A percentile compares a stretch with the other conserved stretches of the same genome.
phyloP scores from a whole-genome alignment of 2,329 filamentous ascomycete species.

The Cladophialophora exuberans region DNA sequence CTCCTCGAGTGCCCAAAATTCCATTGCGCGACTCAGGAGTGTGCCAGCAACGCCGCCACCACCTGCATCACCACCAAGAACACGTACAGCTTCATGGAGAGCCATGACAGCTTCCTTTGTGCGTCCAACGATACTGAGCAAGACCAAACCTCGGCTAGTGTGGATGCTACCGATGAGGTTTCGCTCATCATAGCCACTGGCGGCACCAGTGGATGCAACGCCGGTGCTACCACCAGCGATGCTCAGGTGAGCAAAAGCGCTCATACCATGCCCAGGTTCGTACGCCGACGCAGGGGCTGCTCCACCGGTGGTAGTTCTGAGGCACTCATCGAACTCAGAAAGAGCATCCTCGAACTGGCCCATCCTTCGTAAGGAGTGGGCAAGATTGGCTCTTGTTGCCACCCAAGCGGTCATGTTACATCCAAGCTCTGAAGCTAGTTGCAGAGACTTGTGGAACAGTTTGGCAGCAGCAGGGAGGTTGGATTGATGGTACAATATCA shows the following conservation, averaged over 20 bases:
- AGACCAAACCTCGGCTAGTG: constrained; percentile 70
- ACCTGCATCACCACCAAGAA: constrained; percentile 51
- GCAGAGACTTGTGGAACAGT: constrained; percentile 77
- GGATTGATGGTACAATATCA: constrained; percentile 93
- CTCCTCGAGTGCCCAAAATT: constrained; percentile 50
- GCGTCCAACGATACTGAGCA: constrained; percentile 72
- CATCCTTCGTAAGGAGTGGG: constrained; percentile 78
- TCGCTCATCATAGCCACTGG: constrained; percentile 52
- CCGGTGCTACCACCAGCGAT: constrained; percentile 20
- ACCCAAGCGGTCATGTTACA: constrained; percentile 82
- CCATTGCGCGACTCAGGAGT: constrained; percentile 48
- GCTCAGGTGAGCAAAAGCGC: constrained; percentile 27
- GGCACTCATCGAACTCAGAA: constrained; percentile 81
- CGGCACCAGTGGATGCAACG: constrained; percentile 38
- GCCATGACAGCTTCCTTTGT: constrained; percentile 78
- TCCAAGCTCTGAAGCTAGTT: constrained; percentile 77
- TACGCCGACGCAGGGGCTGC: constrained; percentile 42
- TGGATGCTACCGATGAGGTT: constrained; percentile 51
- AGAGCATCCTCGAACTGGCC: constrained; percentile 72
- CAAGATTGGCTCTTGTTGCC: constrained; percentile 83
- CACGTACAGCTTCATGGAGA: constrained; percentile 71
- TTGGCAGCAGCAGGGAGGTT: constrained; percentile 73
- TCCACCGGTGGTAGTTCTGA: constrained; percentile 75
- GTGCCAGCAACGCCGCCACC: constrained; percentile 52
- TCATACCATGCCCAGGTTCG: constrained; percentile 24